Percentiles rank a stretch among this genome's conserved stretches.
phyloP scores from a whole-genome alignment of 2,329 filamentous ascomycete genomes.

The Mycogone perniciosa region DNA sequence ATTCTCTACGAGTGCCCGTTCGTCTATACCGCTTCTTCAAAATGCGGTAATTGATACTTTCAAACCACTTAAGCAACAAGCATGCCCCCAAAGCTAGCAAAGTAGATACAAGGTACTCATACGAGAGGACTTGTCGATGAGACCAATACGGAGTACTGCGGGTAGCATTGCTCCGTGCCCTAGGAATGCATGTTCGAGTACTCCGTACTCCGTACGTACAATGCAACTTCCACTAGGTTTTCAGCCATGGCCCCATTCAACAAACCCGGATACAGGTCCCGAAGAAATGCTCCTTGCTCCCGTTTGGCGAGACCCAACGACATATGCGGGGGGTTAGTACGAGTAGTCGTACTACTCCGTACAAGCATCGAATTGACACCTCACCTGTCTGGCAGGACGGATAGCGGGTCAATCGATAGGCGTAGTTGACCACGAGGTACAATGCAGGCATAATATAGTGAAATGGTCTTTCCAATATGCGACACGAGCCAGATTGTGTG shows the following conservation, averaged over 20 bases:
- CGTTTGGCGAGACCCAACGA: neutral
- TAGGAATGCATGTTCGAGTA: no score
- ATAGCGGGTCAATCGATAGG: constrained; percentile 8
- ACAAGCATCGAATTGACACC: neutral
- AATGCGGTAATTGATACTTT: neutral
- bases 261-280: constrained; percentile 8
- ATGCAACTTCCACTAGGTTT: no score
- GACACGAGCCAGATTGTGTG: constrained; percentile 7
- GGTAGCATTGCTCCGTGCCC: no score
- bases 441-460: neutral
- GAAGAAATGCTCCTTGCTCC: constrained; percentile 1
- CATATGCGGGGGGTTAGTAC: constrained; percentile 7
- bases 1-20: constrained; percentile 1
- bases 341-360: neutral
- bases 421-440: constrained; percentile 7
- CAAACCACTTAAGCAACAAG: neutral
- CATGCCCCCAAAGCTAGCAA: neutral
- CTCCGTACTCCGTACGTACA: no score
- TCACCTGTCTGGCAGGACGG: constrained; percentile 5
- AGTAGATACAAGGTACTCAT: constrained; percentile 5
- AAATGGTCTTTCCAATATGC: constrained; percentile 3
- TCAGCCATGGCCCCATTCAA: no score
- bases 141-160: constrained; percentile 2
- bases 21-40: constrained; percentile 8
- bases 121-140: neutral